Conservation (phyloP, 2,329 filamentous ascomycete species). For the Mycocentrospora acerina region DNA sequence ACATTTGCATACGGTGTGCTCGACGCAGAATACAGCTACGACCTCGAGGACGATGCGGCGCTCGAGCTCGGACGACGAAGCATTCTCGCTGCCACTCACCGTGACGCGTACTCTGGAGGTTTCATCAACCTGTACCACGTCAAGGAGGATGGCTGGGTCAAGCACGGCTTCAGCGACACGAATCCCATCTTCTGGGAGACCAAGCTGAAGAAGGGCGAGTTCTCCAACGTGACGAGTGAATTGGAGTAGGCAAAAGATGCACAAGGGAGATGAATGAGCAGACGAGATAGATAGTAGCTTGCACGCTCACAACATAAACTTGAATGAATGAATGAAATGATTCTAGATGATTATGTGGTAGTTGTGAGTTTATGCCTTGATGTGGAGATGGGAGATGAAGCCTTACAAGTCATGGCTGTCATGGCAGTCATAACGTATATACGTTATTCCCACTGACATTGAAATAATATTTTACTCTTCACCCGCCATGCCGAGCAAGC, state of each 20-base stretch:
- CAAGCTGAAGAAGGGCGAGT: conserved; percentile 97
- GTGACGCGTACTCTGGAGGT: conserved; percentile 97
- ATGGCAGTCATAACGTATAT: too few relatives aligned
- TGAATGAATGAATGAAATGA: too few relatives aligned
- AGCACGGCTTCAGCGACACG: conserved; percentile 96
- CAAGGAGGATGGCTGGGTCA: conserved; percentile 98
- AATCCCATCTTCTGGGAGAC: conserved; percentile 99
- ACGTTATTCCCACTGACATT: too few relatives aligned
- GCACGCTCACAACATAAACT: too few relatives aligned
- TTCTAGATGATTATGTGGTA: too few relatives aligned
- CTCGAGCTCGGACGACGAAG: conserved; percentile 87
- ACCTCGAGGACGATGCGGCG: conserved; percentile 82
- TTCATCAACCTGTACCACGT: conserved; percentile 99
- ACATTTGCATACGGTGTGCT: conserved; percentile 98
- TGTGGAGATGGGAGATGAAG: too few relatives aligned
- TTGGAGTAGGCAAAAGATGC: conserved; percentile 55
- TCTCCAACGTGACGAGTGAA: conserved; percentile 86
- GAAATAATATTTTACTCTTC: too few relatives aligned
- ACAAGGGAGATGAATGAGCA: too few relatives aligned
- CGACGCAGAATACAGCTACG: conserved; percentile 91
- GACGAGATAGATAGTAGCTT: too few relatives aligned
- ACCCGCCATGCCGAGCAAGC: too few relatives aligned
- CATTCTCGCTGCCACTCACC: conserved; percentile 93
- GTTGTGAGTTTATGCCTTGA: too few relatives aligned
- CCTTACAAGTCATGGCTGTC: too few relatives aligned